Evolutionary conservation across 2,329 filamentous ascomycete genomes (phyloP).

Genomic region (Botrytis deweyae): DNA sequence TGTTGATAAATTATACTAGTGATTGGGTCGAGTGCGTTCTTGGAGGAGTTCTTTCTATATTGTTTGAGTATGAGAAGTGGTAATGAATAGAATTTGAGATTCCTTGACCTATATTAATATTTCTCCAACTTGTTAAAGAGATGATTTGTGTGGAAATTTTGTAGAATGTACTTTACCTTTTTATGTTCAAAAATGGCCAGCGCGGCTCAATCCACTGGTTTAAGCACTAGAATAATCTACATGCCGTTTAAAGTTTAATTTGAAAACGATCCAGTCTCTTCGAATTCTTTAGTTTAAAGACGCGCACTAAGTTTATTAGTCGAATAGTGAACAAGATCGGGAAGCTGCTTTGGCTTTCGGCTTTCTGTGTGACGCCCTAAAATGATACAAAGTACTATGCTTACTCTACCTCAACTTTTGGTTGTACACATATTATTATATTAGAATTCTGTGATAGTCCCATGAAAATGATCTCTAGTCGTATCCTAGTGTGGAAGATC

Average conservation of each 20-base stretch:
- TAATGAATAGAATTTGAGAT: neutral
- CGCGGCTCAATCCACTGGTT: neutral
- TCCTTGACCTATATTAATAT: neutral
- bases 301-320: neutral
- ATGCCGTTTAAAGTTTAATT: neutral
- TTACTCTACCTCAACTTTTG: neutral
- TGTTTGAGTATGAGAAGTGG: neutral
- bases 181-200: neutral
- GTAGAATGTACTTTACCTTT: neutral
- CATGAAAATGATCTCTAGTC: neutral
- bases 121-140: neutral
- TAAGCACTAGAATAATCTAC: neutral
- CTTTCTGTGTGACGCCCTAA: neutral
- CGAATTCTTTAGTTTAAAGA: neutral
- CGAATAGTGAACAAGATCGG: neutral
- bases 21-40: neutral
- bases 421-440: neutral
- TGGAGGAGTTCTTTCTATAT: neutral
- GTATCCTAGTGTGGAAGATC: neutral
- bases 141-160: neutral
- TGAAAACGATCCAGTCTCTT: neutral
- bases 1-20: neutral
- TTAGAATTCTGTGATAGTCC: neutral
- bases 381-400: neutral
- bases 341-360: neutral